Percentiles rank a stretch among this genome's conserved stretches.
These are phyloP conservation scores for Aspergillus asperescens DNA, from an alignment of 495 filamentous ascomycete species.

Conservation along the genomic window DNA sequence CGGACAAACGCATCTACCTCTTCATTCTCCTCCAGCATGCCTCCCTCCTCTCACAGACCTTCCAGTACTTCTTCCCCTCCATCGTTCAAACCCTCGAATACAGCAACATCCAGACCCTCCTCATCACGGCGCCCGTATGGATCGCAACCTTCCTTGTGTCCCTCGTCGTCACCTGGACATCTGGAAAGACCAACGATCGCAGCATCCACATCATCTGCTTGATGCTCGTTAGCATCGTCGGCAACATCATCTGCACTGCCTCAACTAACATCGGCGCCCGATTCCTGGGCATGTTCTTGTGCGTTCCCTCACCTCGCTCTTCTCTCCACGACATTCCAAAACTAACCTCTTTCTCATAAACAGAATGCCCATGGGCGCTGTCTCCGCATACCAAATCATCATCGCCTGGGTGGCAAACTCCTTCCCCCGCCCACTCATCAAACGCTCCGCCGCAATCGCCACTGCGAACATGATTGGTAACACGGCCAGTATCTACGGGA, in stretches of 20 bases:
- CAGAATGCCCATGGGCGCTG: conserved; percentile 54
- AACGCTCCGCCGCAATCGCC: conserved; percentile 58
- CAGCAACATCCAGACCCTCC: conserved; percentile 57
- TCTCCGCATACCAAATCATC: conserved; percentile 51
- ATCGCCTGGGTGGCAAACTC: conserved; percentile 76
- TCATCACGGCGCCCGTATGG: conserved; percentile 72
- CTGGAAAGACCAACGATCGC: conserved; percentile 69
- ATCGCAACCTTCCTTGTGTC: conserved; percentile 66
- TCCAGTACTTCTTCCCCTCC: conserved; percentile 81
- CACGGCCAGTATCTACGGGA: conserved; percentile 63
- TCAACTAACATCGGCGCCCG: conserved; percentile 58
- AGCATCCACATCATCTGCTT: conserved; percentile 65
- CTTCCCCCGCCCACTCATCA: conserved; percentile 71
- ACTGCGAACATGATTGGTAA: conserved; percentile 74
- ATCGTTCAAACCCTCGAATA: conserved; percentile 71
- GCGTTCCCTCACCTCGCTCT: not conserved
- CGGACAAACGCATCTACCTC: conserved; percentile 33
- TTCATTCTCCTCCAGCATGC: conserved; percentile 34
- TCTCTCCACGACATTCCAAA: not conserved
- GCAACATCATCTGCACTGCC: conserved; percentile 66
- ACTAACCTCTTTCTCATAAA: conserved; percentile 33
- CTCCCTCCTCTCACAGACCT: conserved; percentile 45
- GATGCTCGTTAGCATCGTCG: conserved; percentile 59
- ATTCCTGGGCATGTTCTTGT: conserved; percentile 74
- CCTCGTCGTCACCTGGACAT: conserved; percentile 66